Evolutionary conservation across 148 eudicot genomes (phyloP), one percentile per base, ranked within the genome.

Genomic region (Dianthus caryophyllus): DNA sequence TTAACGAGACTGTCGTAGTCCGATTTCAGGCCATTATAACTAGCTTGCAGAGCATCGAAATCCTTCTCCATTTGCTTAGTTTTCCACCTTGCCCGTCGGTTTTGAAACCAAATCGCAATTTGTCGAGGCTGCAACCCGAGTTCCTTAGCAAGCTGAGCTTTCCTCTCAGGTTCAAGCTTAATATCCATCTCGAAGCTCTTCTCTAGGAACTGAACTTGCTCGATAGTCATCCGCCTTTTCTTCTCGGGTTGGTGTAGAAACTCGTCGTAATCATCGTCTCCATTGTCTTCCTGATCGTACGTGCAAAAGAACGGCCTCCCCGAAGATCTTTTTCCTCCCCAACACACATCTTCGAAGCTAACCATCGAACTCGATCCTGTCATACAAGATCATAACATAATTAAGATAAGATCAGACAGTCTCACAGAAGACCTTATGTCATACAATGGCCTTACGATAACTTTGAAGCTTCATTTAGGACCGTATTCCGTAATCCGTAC

Each of bases 81-180:
- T 84, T 88, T 91, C 91, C 95, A 86, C 55, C 97, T 75, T 15
- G 97, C 97, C 61, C 97, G 70, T n/a, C 97, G 86, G 51, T 91
- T 91, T 55, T 91, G 97, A 55, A 91, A 91, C 97, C 97, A 91
- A 30, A 91, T 84, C 4, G 96, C 95, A 65, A 91, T 82, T 71
- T 91, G 97, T 36, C 97, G 79, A 67, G 97, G 95, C 81, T 88
- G 89, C 88, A 91, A 74, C 9, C 89, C 85, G 4, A 91, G 83
- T 15, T 90, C 97, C 77, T 88, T 88, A 2, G 97, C 95, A 39
- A 90, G 97, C 77, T 84, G 89, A 47, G 71, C 27, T 60, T 91
- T 91, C 68, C 97, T 80, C 56, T 91, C 95, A 1, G 95, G 91
- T 67, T 88, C 97, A 41, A 91, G 97, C 80, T 86, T 91, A 78